Evolutionary conservation across 2,329 filamentous ascomycete genomes (phyloP).

Genomic region (Scytalidium sp.): DNA sequence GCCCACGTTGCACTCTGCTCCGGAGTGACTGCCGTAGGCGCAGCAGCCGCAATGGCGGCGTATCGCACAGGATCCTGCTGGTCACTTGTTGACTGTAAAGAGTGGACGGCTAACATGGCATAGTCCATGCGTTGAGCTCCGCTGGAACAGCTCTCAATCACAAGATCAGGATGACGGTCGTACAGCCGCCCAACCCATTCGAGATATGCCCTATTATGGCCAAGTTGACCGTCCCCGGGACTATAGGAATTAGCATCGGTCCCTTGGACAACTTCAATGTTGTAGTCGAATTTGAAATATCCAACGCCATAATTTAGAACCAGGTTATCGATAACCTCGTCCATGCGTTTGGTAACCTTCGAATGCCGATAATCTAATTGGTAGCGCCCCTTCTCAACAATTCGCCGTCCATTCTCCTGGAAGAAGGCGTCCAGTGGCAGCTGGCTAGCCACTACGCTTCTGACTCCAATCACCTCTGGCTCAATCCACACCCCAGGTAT

Average conservation of each 20-base stretch:
- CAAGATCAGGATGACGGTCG: slow-evolving; percentile 23
- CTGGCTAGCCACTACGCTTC: neutral
- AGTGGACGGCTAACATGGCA: slow-evolving; percentile 29
- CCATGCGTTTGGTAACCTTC: neutral
- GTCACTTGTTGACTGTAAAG: slow-evolving; percentile 33
- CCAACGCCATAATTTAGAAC: neutral
- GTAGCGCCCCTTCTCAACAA: neutral
- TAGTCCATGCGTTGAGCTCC: slow-evolving; percentile 35
- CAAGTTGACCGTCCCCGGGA: neutral
- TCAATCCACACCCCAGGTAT: neutral
- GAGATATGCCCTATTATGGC: slow-evolving; percentile 25
- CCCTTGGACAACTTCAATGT: neutral
- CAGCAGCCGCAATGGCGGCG: slow-evolving; percentile 27
- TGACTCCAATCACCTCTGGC: neutral
- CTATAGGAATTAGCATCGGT: neutral
- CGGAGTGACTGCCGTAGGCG: slow-evolving; percentile 31
- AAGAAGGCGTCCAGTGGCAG: neutral
- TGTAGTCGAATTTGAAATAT: neutral
- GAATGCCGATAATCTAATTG: neutral
- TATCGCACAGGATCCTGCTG: slow-evolving; percentile 23
- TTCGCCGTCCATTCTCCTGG: neutral
- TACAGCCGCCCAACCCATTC: slow-evolving; percentile 26
- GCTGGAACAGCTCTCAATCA: slow-evolving; percentile 35
- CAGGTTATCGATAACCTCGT: neutral
- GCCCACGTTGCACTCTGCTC: slow-evolving; percentile 34